Conservation (phyloP, 2,329 filamentous ascomycete species). For the Amesomyces nigricolor region DNA sequence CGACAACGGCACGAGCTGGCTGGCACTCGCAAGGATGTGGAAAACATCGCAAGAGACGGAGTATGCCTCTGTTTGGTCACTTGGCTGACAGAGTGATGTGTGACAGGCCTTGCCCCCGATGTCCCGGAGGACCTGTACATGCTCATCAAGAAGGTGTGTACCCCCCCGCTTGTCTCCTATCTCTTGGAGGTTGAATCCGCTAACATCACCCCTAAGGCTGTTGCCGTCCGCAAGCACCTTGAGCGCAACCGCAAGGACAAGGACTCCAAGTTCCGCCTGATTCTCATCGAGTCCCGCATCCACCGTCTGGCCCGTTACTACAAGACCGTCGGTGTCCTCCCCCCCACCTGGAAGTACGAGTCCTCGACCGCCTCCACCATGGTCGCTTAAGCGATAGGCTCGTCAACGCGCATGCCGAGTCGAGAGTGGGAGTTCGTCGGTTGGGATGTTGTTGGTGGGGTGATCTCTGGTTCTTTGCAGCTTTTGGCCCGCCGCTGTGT, state of each 20-base stretch:
- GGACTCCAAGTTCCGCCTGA: slow-evolving; percentile 99
- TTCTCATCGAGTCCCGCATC: slow-evolving; percentile 99
- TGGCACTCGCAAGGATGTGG: neutral
- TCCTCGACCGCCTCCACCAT: slow-evolving; percentile 91
- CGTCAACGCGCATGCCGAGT: slow-evolving; percentile 7
- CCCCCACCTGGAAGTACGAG: slow-evolving; percentile 99
- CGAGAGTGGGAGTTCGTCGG: slow-evolving; percentile 27
- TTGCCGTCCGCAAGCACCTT: slow-evolving; percentile 99
- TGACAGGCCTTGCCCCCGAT: slow-evolving; percentile 92
- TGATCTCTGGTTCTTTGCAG: slow-evolving; percentile 18
- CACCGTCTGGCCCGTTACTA: slow-evolving; percentile 97
- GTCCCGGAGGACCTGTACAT: slow-evolving; percentile 98
- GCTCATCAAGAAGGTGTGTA: slow-evolving; percentile 96
- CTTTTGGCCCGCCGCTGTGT: slow-evolving; percentile 13
- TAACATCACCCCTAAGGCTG: slow-evolving; percentile 53
- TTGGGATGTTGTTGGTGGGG: slow-evolving; percentile 4
- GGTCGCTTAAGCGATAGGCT: slow-evolving; percentile 63
- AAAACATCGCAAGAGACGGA: slow-evolving; percentile 12
- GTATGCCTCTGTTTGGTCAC: slow-evolving; percentile 78
- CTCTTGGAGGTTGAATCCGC: neutral
- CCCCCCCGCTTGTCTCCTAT: neutral
- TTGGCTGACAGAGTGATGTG: slow-evolving; percentile 87
- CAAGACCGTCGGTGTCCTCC: slow-evolving; percentile 82
- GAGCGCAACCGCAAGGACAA: slow-evolving; percentile 99
- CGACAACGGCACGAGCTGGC: neutral